phyloP scores from a whole-genome alignment of 2,329 filamentous ascomycete species.

The Didymella pomorum region DNA sequence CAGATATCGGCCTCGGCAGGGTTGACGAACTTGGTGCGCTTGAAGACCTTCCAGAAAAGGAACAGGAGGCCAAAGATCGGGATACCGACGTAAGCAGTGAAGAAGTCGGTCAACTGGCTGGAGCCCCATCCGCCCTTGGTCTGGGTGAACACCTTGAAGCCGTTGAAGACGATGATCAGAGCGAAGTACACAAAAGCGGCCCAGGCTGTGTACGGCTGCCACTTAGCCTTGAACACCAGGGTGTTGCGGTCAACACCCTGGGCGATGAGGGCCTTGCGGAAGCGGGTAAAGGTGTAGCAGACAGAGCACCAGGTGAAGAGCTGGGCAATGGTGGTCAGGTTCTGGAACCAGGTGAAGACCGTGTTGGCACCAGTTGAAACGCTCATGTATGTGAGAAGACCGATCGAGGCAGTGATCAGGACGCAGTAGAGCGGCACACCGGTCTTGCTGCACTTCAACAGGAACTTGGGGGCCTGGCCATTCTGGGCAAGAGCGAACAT shows the following conservation, averaged over 20 bases:
- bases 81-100: constrained; percentile 60
- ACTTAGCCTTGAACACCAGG: constrained; percentile 59
- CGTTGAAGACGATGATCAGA: constrained; percentile 67
- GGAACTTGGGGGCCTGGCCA: constrained; percentile 61
- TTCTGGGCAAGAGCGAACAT: constrained; percentile 61
- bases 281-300: constrained; percentile 66
- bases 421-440: constrained; percentile 55
- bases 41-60: constrained; percentile 70
- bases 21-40: constrained; percentile 63
- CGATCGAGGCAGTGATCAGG: constrained; percentile 50
- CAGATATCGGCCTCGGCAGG: constrained; percentile 55
- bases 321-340: constrained; percentile 68
- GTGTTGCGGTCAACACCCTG: constrained; percentile 64
- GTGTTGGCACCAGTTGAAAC: constrained; percentile 55
- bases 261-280: constrained; percentile 55
- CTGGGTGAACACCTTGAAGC: constrained; percentile 65
- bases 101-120: constrained; percentile 54
- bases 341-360: constrained; percentile 74
- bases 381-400: constrained; percentile 60
- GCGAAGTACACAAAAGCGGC: constrained; percentile 66
- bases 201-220: constrained; percentile 65
- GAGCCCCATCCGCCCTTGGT: constrained; percentile 47
- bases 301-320: constrained; percentile 64
- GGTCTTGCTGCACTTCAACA: constrained; percentile 57
- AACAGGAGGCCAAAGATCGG: constrained; percentile 58